Evolutionary conservation across 345 rosid species (phyloP), one percentile per base, ranked within the genome.

Genomic region (Barbarea vulgaris): DNA sequence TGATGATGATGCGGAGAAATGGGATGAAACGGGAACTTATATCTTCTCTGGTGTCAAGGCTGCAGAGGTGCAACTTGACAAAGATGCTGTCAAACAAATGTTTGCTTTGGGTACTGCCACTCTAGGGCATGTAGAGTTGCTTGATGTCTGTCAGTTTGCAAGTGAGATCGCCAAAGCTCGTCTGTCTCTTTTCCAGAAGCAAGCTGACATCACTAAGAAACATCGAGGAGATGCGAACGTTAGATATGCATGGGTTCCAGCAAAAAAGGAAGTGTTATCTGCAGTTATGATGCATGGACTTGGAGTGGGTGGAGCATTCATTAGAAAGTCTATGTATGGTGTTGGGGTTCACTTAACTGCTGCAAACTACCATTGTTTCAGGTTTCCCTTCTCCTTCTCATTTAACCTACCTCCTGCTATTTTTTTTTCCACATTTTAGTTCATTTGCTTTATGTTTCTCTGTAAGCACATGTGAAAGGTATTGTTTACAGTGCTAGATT

Each of bases 161-260:
- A 73, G 90, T 73, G 24, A 70, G 53, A 39, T 51, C 5, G 41
- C 79, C 77, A 71, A 72, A 73, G 84, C 77, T 64, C 87, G 92
- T 41, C 75, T 82, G 24, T 86, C 86, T 80, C 82, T 91, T 77
- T 95, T 92, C 77, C 77, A 81, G 79, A 90, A 84, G 76, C 99
- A 95, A 81, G 79, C 83, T 51, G 89, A 90, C 67, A 81, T 95
- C 34, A 86, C 85, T 2, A 58, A 73, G 64, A 80, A 78, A 53
- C 79, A 62, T 53, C 97, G 97, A 19, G 96, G 97, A 21, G 83
- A 84, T 79, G 90, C 96, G 7, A 92, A 90, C 78, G 77, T 90
- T 62, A 76, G 75, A 76, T 85, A 84, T 75, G 99, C 96, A 37
- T 95, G 99, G 99, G 93, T 92, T 83, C 84, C 90, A 81, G 57